Base-by-base conservation (phyloP, 495 filamentous ascomycete species). In the Chaetomium tenue region DNA sequence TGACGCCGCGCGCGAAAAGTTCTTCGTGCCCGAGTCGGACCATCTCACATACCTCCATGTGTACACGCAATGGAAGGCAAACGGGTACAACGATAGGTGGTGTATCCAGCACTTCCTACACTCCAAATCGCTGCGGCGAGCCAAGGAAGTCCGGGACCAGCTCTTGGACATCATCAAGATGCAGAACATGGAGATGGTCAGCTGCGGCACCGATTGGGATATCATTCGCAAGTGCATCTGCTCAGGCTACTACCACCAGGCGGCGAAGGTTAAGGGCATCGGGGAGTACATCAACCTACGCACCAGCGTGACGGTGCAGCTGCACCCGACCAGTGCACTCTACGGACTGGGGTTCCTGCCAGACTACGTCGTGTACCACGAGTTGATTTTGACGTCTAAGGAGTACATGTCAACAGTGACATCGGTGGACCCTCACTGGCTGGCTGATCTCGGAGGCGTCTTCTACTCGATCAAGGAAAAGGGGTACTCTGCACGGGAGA, bases 321-420 rank as follows among this genome's bases (percentile, higher is more conserved):
- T 99, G 56, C 95, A 98, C 75, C 93, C 95, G 26, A 98, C 95
- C 2, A 91, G 88, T 68, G 91, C 93, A 9, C 81, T 99, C 9
- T 98, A 95, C 72, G 93, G 93, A 44, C 83, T 94, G 2, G 93
- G 94, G 5, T 94, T 94, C 76, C 83, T 97, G 30, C 95, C 95
- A 0, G 93, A 98, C 70, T 97, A 97, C 70, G 93, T 99, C 61
- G 88, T 99, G 33, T 99, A 98, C 77, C 95, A 99, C 78, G 95
- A 99, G 76, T 85, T 99, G 68, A 97, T 97, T 67, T 85, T 98
- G 52, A 99, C 95, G 0, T 90, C 87, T 58, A 97, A 96, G 73
- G 95, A 98, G 77, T 99, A 98, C 80, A 98, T 99, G 93, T 93
- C 89, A 4, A 96, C 91, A 2, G 95, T 99, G 33, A 99, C 95